Percentiles rank a stretch among this genome's conserved stretches.
These are phyloP conservation scores for Stagonosporopsis chrysanthemi DNA, from an alignment of 2,329 filamentous ascomycete genomes.

Conservation along the genomic window DNA sequence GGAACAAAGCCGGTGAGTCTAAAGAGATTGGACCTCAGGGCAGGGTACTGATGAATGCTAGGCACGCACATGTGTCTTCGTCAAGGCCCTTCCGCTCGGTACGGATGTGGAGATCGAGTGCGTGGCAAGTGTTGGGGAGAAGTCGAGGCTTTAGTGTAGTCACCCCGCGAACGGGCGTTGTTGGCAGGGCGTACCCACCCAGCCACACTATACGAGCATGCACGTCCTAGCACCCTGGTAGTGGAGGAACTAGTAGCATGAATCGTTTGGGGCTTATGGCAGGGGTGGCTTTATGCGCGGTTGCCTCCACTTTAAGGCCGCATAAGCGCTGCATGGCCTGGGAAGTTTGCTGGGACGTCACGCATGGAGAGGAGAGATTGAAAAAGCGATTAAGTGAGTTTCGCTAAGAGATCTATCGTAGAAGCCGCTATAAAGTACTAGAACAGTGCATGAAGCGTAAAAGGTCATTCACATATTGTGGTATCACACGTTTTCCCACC, in stretches of 20 bases:
- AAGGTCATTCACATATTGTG: constrained; percentile 1
- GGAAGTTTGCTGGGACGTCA: not conserved
- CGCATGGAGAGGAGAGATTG: not conserved
- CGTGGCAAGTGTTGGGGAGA: constrained; percentile 5
- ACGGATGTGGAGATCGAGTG: constrained; percentile 28
- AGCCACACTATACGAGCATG: not conserved
- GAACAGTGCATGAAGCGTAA: constrained; percentile 2
- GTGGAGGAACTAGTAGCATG: not conserved
- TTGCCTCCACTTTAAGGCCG: not conserved
- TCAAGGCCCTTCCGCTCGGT: constrained; percentile 28
- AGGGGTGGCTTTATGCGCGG: not conserved
- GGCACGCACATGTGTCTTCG: constrained; percentile 27
- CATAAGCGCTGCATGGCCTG: not conserved
- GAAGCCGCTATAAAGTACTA: constrained; percentile 9
- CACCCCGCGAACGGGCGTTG: too few species aligned
- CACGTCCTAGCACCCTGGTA: not conserved
- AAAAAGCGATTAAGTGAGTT: not conserved
- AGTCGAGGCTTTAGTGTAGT: not conserved
- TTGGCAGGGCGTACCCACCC: not conserved
- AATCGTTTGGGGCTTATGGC: not conserved
- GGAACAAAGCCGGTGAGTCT: constrained; percentile 15
- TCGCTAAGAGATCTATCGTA: constrained; percentile 5
- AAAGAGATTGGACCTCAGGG: not conserved
- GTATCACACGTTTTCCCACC: not conserved
- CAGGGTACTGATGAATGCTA: not conserved